Percentiles rank a stretch among this genome's conserved stretches.
phyloP scores from a whole-genome alignment of 225 moss, liverwort and hornwort species.

The Neckera pumila region DNA sequence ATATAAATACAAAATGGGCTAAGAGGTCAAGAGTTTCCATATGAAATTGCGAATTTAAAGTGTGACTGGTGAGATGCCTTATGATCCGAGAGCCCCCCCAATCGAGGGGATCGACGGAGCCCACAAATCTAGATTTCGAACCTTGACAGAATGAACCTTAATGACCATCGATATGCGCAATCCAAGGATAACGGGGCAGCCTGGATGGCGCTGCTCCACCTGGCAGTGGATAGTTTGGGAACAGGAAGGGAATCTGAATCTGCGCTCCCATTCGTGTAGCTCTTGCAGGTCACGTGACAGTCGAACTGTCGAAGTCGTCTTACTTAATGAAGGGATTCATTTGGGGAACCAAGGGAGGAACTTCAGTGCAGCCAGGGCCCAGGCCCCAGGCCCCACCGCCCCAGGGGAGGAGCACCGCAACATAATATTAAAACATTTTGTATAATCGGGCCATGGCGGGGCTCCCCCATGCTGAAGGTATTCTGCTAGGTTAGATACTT shows the following conservation, averaged over 20 bases:
- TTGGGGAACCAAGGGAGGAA: neutral
- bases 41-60: no score
- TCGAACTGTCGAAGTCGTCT: no score
- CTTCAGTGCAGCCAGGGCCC: no score
- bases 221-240: neutral
- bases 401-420: no score
- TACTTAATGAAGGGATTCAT: no score
- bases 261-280: neutral
- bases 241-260: neutral
- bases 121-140: neutral
- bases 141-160: neutral
- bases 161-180: neutral
- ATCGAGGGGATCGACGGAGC: neutral
- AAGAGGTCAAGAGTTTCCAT: no score
- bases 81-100: neutral
- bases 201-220: neutral
- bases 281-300: neutral
- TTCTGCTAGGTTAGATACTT: neutral
- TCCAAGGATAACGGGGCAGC: neutral
- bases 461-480: neutral
- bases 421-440: no score
- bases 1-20: no score
- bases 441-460: no score
- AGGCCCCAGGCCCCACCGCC: no score
- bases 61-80: neutral